Evolutionary conservation across 2,329 filamentous ascomycete genomes (phyloP).

Genomic region (Colletotrichum chrysophilum): DNA sequence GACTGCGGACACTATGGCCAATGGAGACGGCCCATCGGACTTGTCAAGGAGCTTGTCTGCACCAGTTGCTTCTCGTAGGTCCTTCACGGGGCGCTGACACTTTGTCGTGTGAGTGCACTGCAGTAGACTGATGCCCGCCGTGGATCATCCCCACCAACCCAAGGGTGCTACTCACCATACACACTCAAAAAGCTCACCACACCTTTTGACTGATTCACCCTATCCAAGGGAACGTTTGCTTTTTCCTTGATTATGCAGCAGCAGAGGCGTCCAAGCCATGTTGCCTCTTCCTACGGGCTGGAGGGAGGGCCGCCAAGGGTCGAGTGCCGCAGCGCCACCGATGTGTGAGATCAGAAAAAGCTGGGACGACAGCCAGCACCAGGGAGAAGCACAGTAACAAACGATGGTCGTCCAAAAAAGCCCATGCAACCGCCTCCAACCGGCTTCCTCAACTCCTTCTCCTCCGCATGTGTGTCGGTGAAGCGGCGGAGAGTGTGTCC

Average conservation of each 20-base stretch:
- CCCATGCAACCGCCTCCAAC: neutral
- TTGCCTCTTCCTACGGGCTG: neutral
- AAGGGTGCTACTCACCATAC: neutral
- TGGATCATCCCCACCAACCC: neutral
- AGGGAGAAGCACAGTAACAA: neutral
- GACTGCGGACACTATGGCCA: neutral
- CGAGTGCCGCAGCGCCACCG: neutral
- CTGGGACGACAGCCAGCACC: neutral
- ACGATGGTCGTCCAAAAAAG: neutral
- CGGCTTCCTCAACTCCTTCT: neutral
- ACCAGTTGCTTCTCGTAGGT: neutral
- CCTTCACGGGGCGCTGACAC: neutral
- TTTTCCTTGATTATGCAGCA: neutral
- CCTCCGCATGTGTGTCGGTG: neutral
- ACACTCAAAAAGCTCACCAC: neutral
- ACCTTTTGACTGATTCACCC: neutral
- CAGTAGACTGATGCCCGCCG: neutral
- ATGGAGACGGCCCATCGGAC: neutral
- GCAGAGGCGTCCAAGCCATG: neutral
- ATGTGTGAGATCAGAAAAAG: neutral
- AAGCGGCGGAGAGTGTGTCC: constrained; percentile 5
- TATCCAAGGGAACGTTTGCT: neutral
- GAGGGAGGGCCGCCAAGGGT: neutral
- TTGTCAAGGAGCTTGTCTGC: neutral
- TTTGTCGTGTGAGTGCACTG: neutral